These are phyloP conservation scores for Xanthoparmelia taractica DNA, from an alignment of 495 filamentous ascomycete species.

Conservation along the genomic window DNA sequence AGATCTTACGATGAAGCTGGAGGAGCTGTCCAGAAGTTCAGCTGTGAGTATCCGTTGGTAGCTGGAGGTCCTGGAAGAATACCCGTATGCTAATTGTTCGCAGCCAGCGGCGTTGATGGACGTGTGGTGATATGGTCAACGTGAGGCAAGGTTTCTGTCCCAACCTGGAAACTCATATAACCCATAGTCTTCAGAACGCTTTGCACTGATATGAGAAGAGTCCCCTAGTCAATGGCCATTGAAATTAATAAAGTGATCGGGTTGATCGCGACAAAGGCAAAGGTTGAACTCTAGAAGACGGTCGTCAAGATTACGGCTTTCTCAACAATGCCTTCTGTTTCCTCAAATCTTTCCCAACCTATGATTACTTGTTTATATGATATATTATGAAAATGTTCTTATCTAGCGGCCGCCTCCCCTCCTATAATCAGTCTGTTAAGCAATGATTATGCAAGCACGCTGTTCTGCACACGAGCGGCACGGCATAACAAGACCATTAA, in stretches of 20 bases:
- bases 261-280: not conserved
- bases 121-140: conserved; percentile 76
- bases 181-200: not conserved
- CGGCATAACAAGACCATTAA: not conserved
- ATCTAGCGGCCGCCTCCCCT: not conserved
- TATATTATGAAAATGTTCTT: not conserved
- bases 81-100: conserved; percentile 35
- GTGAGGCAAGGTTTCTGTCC: conserved; percentile 17
- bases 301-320: not conserved
- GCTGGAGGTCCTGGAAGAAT: not conserved
- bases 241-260: not conserved
- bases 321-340: not conserved
- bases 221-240: not conserved
- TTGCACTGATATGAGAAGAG: not conserved
- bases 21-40: conserved; percentile 67
- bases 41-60: conserved; percentile 56
- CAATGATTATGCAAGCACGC: not conserved
- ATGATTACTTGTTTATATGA: not conserved
- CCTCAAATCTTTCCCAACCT: not conserved
- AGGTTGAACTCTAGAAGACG: not conserved
- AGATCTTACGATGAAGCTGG: conserved; percentile 62
- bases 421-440: not conserved
- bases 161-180: not conserved
- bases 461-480: not conserved
- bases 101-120: conserved; percentile 89